Conservation (phyloP, 2,329 filamentous ascomycete species). For the Fusarium sterilihyphosum region DNA sequence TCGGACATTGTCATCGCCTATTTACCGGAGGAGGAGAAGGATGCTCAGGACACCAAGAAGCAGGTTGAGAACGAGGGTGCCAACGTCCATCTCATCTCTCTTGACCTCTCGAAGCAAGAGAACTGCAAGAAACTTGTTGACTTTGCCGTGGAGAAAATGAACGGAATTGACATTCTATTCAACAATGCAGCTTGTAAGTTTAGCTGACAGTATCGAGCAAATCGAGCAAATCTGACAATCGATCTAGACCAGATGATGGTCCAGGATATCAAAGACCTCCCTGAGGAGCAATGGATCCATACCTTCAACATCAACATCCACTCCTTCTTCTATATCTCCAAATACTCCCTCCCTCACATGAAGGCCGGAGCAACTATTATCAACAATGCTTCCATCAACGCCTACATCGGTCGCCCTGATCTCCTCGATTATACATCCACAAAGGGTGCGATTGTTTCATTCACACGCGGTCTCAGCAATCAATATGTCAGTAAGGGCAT, state of each 20-base stretch:
- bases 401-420: conserved; percentile 82
- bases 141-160: conserved; percentile 71
- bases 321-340: conserved; percentile 81
- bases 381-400: conserved; percentile 87
- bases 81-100: conserved; percentile 70
- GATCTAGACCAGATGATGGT: conserved; percentile 66
- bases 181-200: conserved; percentile 78
- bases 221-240: neutral
- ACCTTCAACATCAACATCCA: conserved; percentile 89
- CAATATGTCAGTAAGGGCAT: conserved; percentile 78
- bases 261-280: conserved; percentile 74
- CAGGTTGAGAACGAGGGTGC: conserved; percentile 73
- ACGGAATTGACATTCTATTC: conserved; percentile 76
- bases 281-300: conserved; percentile 80
- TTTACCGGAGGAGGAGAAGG: conserved; percentile 77
- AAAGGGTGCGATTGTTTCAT: conserved; percentile 81
- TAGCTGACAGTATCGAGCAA: neutral
- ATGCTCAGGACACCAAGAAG: conserved; percentile 79
- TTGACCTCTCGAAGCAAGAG: conserved; percentile 71
- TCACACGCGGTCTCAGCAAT: conserved; percentile 81
- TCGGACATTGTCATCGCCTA: conserved; percentile 75
- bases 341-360: conserved; percentile 81
- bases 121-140: conserved; percentile 78
- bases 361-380: conserved; percentile 79
- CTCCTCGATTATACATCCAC: conserved; percentile 85